Evolutionary conservation across 257 asterid species (phyloP), one percentile per base, ranked within the genome.

Genomic region (Ajuga chamaepitys): DNA sequence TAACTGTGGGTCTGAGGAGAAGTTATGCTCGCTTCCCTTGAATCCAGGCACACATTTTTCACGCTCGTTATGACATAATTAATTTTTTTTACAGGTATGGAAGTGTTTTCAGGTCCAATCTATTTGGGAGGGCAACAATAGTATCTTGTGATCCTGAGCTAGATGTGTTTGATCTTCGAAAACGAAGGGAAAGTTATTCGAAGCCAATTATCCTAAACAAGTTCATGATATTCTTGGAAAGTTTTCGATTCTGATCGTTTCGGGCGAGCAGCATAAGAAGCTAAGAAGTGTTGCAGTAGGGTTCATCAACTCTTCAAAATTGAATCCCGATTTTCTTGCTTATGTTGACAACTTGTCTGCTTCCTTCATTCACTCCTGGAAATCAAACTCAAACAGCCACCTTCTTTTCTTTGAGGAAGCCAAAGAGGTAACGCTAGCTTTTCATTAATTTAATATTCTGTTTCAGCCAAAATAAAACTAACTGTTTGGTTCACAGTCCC

Each of bases 141-240:
- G 92, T 90, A 2, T 90, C 97, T 0, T 90, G 96, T 35, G 96
- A 86, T 42, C 55, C 80, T 3, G 95, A 84, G 37, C 70, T 90
- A 25, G 86, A 35, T 57, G 37, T 11, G 37, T 90, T 84, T 65
- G 55, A 88, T 13, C 87, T 90, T 5, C 96, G n/a, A 84, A 4
- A 90, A 90, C 54, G 97, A 90, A 44, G 96, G 50, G 40, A 82
- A n/a, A 34, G 59, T 13, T 82, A 3, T 90, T 90, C 61, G 73
- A 48, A 9, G 83, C 81, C 63, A 81, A 82, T 35, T 90, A 90
- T 5, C 97, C 97, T 0, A 88, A 82, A 24, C 73, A 90, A 0
- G 77, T 90, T 0, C 79, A 40, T 2, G 90, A 82, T 37, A 81
- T 90, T 22, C 88, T 90, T 1, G 96, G 95, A 0, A 67, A 71